A percentile compares a stretch with the other conserved stretches of the same genome.
phyloP scores from a whole-genome alignment of 2,329 filamentous ascomycete genomes.

The Aureobasidium sp. region DNA sequence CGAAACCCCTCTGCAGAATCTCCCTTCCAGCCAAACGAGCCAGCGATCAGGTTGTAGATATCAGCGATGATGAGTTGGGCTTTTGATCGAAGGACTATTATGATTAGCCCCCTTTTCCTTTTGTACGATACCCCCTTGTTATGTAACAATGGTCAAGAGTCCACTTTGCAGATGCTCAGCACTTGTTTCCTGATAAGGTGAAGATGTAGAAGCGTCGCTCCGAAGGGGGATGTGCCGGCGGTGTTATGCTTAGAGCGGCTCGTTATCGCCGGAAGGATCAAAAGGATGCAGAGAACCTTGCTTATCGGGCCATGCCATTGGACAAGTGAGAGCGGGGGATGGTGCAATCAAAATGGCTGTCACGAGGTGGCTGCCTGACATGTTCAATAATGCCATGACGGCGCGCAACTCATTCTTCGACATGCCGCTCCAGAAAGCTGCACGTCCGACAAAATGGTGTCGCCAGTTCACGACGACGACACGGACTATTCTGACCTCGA shows the following conservation, averaged over 20 bases:
- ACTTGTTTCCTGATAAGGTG: neutral
- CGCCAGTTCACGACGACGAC: slow-evolving; percentile 7
- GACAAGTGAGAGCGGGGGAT: neutral
- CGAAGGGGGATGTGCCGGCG: neutral
- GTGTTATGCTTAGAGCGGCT: neutral
- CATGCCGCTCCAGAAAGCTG: neutral
- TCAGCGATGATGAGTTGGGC: slow-evolving; percentile 5
- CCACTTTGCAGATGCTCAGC: neutral
- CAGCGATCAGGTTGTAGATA: neutral
- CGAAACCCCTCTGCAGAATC: neutral
- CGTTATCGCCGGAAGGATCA: slow-evolving; percentile 2
- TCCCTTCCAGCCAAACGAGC: neutral
- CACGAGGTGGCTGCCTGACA: slow-evolving; percentile 7
- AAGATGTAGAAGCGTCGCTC: neutral
- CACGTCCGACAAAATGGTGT: neutral
- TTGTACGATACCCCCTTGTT: neutral
- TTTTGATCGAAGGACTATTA: neutral
- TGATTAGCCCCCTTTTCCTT: neutral
- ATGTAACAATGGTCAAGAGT: neutral
- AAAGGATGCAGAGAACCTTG: neutral
- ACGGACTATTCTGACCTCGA: slow-evolving; percentile 11
- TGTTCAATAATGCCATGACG: neutral
- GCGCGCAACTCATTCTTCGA: neutral
- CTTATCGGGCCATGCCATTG: slow-evolving; percentile 4
- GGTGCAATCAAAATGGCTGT: slow-evolving; percentile 2